Evolutionary conservation across 192 early-diverging fungal species (phyloP).

Genomic region (Spinellus fusiger): DNA sequence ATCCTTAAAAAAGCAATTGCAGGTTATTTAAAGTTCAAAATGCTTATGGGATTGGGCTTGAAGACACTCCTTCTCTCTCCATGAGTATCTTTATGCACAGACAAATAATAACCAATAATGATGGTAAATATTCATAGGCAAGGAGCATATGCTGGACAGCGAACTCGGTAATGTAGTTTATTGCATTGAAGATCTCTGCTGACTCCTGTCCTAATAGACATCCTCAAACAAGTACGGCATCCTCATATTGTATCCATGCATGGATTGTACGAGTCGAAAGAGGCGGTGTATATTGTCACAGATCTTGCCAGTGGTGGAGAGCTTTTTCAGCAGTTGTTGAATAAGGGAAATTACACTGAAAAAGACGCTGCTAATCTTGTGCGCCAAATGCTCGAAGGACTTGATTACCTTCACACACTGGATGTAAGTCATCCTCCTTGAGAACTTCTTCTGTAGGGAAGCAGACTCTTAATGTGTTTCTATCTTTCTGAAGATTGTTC

Average conservation of each 20-base stretch:
- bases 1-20: conserved; percentile 56
- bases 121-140: too few relatives aligned
- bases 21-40: too few relatives aligned
- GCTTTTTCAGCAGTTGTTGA: conserved; percentile 73
- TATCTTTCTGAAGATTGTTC: conserved; percentile 60
- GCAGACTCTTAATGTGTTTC: neutral
- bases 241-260: conserved; percentile 79
- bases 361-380: conserved; percentile 75
- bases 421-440: conserved; percentile 32
- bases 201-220: conserved; percentile 17
- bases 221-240: conserved; percentile 75
- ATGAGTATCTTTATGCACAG: too few relatives aligned
- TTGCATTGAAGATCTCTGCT: neutral
- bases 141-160: conserved; percentile 54
- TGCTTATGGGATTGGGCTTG: too few relatives aligned
- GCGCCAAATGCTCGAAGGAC: conserved; percentile 67
- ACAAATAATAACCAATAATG: too few relatives aligned
- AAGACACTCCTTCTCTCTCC: too few relatives aligned
- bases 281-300: conserved; percentile 68
- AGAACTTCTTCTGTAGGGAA: neutral
- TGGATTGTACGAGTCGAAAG: conserved; percentile 64
- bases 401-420: conserved; percentile 81
- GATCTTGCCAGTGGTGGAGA: conserved; percentile 83
- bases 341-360: conserved; percentile 75
- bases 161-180: conserved; percentile 51